Evolutionary conservation across 2,329 filamentous ascomycete genomes (phyloP).

Genomic region (Exophiala viscosa): DNA sequence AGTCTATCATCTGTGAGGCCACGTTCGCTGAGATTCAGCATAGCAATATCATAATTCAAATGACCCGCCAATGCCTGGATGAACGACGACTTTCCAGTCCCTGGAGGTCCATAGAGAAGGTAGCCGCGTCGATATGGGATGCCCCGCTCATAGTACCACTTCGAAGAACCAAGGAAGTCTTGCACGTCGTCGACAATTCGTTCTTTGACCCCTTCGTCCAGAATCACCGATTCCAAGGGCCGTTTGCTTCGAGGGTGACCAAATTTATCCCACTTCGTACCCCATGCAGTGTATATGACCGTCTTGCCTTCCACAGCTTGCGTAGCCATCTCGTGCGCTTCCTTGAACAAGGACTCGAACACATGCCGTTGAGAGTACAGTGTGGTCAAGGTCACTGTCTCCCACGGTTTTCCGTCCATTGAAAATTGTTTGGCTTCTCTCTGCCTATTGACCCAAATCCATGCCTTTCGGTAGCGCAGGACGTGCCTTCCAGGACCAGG

Average conservation of each 20-base stretch:
- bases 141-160: slow-evolving; percentile 92
- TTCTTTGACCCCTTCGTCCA: slow-evolving; percentile 81
- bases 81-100: slow-evolving; percentile 91
- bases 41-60: slow-evolving; percentile 85
- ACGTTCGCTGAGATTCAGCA: slow-evolving; percentile 84
- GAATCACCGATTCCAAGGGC: slow-evolving; percentile 79
- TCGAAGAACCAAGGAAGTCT: slow-evolving; percentile 72
- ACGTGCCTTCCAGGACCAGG: slow-evolving; percentile 89
- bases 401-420: slow-evolving; percentile 83
- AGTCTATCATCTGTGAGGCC: slow-evolving; percentile 87
- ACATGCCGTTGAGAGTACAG: slow-evolving; percentile 84
- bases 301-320: slow-evolving; percentile 88
- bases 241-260: slow-evolving; percentile 82
- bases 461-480: slow-evolving; percentile 79
- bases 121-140: slow-evolving; percentile 91
- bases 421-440: slow-evolving; percentile 60
- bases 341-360: slow-evolving; percentile 83
- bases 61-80: slow-evolving; percentile 94
- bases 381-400: slow-evolving; percentile 88
- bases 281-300: slow-evolving; percentile 79
- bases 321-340: slow-evolving; percentile 76
- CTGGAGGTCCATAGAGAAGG: slow-evolving; percentile 81
- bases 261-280: slow-evolving; percentile 78
- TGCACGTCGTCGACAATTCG: slow-evolving; percentile 73
- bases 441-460: slow-evolving; percentile 80